Evolutionary conservation across 371 early-diverging fungal species (phyloP).

Genomic region (Apophysomyces elegans): DNA sequence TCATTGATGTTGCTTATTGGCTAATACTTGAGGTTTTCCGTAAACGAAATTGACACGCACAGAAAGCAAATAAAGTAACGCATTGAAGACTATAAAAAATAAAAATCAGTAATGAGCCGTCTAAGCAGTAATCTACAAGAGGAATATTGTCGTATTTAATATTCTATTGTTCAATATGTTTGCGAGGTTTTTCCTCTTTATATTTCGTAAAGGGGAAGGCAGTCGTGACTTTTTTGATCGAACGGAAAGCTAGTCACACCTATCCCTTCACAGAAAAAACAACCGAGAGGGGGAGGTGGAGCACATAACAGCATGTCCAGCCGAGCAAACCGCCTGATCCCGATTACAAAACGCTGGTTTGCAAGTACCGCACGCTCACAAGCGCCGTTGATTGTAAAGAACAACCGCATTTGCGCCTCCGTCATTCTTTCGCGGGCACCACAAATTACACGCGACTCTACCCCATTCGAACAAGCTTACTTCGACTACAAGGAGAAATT

Average conservation of each 20-base stretch:
- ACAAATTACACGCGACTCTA: slow-evolving; percentile 71
- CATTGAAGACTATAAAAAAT: too few relatives aligned
- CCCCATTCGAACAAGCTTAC: slow-evolving; percentile 78
- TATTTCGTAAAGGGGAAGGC: too few relatives aligned
- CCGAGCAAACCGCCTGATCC: slow-evolving; percentile 7
- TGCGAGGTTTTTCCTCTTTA: too few relatives aligned
- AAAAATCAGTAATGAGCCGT: too few relatives aligned
- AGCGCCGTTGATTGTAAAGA: slow-evolving; percentile 34
- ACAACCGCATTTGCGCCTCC: slow-evolving; percentile 64
- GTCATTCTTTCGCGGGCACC: slow-evolving; percentile 84
- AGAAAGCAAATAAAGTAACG: too few relatives aligned
- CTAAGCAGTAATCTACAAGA: too few relatives aligned
- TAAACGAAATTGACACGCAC: too few relatives aligned
- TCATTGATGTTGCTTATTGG: too few relatives aligned
- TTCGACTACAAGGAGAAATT: slow-evolving; percentile 76
- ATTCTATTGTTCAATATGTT: too few relatives aligned
- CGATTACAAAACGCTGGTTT: slow-evolving; percentile 4
- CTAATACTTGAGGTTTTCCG: too few relatives aligned
- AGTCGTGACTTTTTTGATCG: too few relatives aligned
- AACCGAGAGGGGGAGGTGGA: background rate
- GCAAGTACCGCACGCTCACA: background rate
- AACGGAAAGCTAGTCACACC: background rate
- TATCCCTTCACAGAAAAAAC: background rate
- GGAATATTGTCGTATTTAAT: too few relatives aligned
- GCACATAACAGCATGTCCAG: slow-evolving; percentile 4